Evolutionary conservation across 2,329 filamentous ascomycete genomes (phyloP).

Genomic region (Pseudogymnoascus sp.): DNA sequence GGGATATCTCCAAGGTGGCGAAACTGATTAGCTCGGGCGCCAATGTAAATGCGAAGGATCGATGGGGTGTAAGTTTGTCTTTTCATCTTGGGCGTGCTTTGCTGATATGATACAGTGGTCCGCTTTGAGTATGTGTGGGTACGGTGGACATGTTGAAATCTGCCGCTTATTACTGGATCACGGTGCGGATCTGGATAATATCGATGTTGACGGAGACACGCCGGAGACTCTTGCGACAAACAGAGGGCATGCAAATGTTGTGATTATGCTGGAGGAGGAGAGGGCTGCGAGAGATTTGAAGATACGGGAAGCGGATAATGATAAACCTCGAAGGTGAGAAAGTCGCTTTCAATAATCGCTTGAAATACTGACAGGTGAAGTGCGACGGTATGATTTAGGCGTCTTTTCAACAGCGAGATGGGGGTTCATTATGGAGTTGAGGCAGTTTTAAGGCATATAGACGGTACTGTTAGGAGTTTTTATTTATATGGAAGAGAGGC

Average conservation of each 20-base stretch:
- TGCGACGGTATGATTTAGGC: background rate
- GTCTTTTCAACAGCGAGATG: background rate
- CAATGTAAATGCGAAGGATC: constrained; percentile 25
- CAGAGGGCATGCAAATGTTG: constrained; percentile 23
- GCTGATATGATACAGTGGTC: constrained; percentile 18
- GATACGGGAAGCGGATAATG: constrained; percentile 10
- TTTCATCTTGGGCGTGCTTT: background rate
- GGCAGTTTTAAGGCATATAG: background rate
- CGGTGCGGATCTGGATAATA: constrained; percentile 22
- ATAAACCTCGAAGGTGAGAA: constrained; percentile 7
- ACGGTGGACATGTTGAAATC: constrained; percentile 23
- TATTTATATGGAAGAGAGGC: background rate
- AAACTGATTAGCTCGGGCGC: constrained; percentile 23
- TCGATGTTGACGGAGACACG: constrained; percentile 24
- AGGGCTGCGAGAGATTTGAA: constrained; percentile 12
- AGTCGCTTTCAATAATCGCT: background rate
- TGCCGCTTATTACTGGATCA: constrained; percentile 22
- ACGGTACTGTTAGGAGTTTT: background rate
- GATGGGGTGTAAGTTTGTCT: constrained; percentile 21
- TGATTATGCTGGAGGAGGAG: constrained; percentile 22
- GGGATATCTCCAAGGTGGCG: constrained; percentile 21
- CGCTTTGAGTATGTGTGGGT: constrained; percentile 24
- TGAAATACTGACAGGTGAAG: background rate
- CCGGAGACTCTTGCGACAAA: constrained; percentile 22
- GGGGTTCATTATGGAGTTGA: background rate